A percentile compares a stretch with the other conserved stretches of the same genome.
Evolutionary conservation across 2,329 filamentous ascomycete species (phyloP).

Genomic region (Akanthomyces uredinophilus): DNA sequence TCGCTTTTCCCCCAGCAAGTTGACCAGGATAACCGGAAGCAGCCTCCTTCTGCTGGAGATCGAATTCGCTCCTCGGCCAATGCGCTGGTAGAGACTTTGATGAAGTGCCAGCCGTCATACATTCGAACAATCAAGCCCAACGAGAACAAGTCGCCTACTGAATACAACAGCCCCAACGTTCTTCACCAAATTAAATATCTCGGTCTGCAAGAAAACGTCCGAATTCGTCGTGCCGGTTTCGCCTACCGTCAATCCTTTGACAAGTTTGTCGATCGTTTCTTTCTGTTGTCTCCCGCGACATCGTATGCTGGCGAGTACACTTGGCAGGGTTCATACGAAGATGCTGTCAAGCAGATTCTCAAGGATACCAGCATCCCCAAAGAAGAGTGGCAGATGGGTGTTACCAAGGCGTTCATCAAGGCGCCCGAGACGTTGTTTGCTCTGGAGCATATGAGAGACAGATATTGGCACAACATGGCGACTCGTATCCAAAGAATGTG

Average conservation of each 20-base stretch:
- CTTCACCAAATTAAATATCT: constrained; percentile 98
- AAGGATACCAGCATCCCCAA: constrained; percentile 93
- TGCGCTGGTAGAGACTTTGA: constrained; percentile 86
- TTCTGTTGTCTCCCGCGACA: constrained; percentile 86
- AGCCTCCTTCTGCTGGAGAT: constrained; percentile 90
- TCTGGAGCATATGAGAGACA: constrained; percentile 93
- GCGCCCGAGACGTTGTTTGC: constrained; percentile 95
- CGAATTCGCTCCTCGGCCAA: constrained; percentile 95
- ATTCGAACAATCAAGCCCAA: constrained; percentile 99
- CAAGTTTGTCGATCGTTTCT: constrained; percentile 97
- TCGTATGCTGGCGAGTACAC: constrained; percentile 97
- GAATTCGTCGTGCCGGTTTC: constrained; percentile 92
- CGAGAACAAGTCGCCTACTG: constrained; percentile 92
- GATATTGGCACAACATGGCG: constrained; percentile 99
- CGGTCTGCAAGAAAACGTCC: constrained; percentile 97
- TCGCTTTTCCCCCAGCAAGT: constrained; percentile 87
- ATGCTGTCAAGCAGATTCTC: constrained; percentile 84
- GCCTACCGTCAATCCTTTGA: constrained; percentile 96
- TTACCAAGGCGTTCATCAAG: constrained; percentile 97
- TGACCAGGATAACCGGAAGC: constrained; percentile 90
- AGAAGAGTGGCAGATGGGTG: constrained; percentile 96
- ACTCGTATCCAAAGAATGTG: constrained; percentile 95
- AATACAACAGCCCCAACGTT: constrained; percentile 89
- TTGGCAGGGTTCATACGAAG: constrained; percentile 83
- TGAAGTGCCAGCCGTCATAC: constrained; percentile 96